Base-by-base conservation (phyloP, 2,329 filamentous ascomycete genomes). In the Pestalotiopsis sp. region DNA sequence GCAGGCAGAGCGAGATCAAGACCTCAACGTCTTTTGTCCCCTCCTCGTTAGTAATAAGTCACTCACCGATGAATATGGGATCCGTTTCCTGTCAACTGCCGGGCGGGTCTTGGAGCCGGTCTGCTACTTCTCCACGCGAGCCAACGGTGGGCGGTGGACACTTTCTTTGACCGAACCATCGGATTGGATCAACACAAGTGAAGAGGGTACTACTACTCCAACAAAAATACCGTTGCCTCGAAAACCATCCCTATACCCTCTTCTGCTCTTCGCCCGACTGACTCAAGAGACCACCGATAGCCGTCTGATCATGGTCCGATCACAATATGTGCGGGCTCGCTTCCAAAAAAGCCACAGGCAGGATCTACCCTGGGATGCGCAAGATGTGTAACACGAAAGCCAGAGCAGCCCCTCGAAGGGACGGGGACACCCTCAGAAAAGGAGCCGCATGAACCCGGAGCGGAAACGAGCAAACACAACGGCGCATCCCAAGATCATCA, bases 41-140 rank as follows among this genome's bases (percentile, higher is more conserved):
- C n/a, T 23, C 45, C 45, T n/a, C 45, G 17, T n/a, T n/a, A 9
- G 17, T n/a, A n/a, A n/a, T 23, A 9, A 39, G 25, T 20, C 12
- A 11, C 6, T 17, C 17, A 12, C 25, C 31, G n/a, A 36, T 36
- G 17, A 7, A 20, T 4, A n/a, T 6, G 23, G 14, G 27, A 17
- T 13, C 57, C 27, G 57, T 36, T 59, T 27, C 59, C 36, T 23
- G 31, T 62, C 59, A 62, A 62, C 36, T 62, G 14, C 59, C 59
- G 59, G 17, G n/a, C 31, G 31, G 27, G 31, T 62, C 25, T 36
- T 52, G 31, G 41, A 45, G 41, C 41, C 41, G 20, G 23, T 62
- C 57, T 9, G 14, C 12, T 59, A 7, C 20, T 27, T 59, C 23
- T 27, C 23, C 57, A 59, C 23, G 57, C 57, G n/a, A 52, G 41